phyloP scores from a whole-genome alignment of 257 asterid species.

The Petunia axillaris region DNA sequence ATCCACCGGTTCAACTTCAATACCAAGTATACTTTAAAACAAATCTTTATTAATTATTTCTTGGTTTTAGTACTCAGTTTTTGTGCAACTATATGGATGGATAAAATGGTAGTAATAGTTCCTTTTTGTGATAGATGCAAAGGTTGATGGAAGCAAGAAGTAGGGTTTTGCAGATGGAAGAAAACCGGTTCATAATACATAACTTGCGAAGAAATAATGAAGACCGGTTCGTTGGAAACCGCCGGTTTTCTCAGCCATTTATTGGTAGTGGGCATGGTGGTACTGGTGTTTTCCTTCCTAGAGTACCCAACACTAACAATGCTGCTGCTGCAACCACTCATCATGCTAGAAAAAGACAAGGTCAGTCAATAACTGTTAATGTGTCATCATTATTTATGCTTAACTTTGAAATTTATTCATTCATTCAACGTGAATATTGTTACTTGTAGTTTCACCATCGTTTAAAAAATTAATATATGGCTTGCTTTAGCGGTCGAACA shows the following conservation, averaged over 20 bases:
- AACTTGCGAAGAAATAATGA: neutral
- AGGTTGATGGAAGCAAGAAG: constrained; percentile 28
- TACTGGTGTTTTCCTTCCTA: constrained; percentile 42
- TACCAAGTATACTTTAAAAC: neutral
- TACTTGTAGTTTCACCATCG: no score
- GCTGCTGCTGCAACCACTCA: neutral
- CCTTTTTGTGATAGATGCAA: constrained; percentile 23
- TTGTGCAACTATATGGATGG: no score
- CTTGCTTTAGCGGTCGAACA: no score
- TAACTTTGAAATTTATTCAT: no score
- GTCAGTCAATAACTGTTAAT: neutral
- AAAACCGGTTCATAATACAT: constrained; percentile 32
- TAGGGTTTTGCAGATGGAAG: constrained; percentile 26
- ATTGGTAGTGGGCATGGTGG: constrained; percentile 21
- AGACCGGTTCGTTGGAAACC: neutral
- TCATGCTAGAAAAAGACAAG: constrained; percentile 6
- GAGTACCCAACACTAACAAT: constrained; percentile 13
- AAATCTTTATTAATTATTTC: no score
- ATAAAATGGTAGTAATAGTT: no score
- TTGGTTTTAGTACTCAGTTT: no score
- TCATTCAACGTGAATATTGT: no score
- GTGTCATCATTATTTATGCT: no score
- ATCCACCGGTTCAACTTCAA: constrained; percentile 15
- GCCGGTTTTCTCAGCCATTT: neutral
- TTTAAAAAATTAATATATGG: no score